Evolutionary conservation across 2,329 filamentous ascomycete genomes (phyloP), one percentile per base, ranked within the genome.

Genomic region (Monilinia fructigena): DNA sequence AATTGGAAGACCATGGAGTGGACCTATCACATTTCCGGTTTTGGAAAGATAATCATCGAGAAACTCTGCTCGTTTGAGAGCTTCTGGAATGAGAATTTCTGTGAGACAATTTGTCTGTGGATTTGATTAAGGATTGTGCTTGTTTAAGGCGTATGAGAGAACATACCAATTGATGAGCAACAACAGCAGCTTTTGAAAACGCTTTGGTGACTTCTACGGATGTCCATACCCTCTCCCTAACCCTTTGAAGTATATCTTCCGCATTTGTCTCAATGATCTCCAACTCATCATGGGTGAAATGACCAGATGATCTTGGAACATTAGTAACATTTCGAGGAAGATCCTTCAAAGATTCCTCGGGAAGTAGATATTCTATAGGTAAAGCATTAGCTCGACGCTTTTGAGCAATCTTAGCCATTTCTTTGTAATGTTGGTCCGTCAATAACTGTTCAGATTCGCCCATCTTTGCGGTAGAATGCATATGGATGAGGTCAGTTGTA

Each of bases 31-130:
- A n/a, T 74, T 69, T 7, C 75, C 76, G 7, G 73, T 82, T 59
- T 75, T 76, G 26, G 76, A 70, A 4, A 84, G 78, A 66, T 85
- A 79, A 0, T 81, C 77, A 72, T 88, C 85, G 0, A 86, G 79
- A 48, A 81, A 77, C 69, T 81, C 80, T 4, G 85, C 84, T 50
- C 78, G 78, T 40, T 78, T 74, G 56, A 86, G 77, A 3, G 83
- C 84, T 73, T 82, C 80, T 12, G 82, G 76, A 70, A 86, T 85
- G 65, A 87, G 79, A 31, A 82, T 81, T 69, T 87, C 84, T 0
- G 82, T 85, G 4, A 88, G 75, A 72, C 86, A 88, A 68, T 87
- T 87, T 50, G 83, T 86, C 83, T 85, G 48, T 45, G 14, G 16
- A 26, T 4, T 50, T 40, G 35, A 5, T 63, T 50, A 35, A 56